A percentile compares a stretch with the other conserved stretches of the same genome.
phyloP scores from a whole-genome alignment of 1,284 basidiomycete genomes.

The Trichosporon sp. region DNA sequence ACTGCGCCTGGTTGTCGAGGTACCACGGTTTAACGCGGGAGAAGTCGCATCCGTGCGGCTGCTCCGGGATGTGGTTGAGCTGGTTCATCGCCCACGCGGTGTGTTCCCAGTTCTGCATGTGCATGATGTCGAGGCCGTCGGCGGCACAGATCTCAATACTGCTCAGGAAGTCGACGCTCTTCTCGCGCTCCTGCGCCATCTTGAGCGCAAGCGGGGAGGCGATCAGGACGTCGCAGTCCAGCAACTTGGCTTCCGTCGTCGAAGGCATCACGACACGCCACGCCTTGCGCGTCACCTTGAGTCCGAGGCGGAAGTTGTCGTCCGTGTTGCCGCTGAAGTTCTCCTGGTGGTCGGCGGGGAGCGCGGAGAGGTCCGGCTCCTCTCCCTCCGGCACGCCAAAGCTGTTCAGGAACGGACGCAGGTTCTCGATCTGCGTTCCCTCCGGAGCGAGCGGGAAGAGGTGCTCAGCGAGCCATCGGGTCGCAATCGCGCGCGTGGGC shows the following conservation, averaged over 20 bases:
- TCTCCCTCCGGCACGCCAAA: constrained; percentile 77
- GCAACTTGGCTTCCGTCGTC: constrained; percentile 53
- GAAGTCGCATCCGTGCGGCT: constrained; percentile 92
- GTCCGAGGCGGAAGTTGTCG: constrained; percentile 88
- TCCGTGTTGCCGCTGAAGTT: constrained; percentile 97
- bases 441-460: constrained; percentile 68
- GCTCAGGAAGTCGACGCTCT: constrained; percentile 85
- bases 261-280: constrained; percentile 74
- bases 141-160: constrained; percentile 92
- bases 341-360: constrained; percentile 86
- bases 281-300: constrained; percentile 92
- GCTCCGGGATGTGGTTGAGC: constrained; percentile 85
- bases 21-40: constrained; percentile 98
- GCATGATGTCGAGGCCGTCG: constrained; percentile 89
- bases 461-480: constrained; percentile 71
- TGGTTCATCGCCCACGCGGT: constrained; percentile 78
- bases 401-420: constrained; percentile 75
- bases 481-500: constrained; percentile 87
- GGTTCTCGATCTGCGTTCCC: constrained; percentile 78
- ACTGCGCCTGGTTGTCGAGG: constrained; percentile 79
- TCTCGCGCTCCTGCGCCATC: constrained; percentile 91
- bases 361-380: constrained; percentile 67
- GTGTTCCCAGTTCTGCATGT: constrained; percentile 98
- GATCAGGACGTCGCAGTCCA: constrained; percentile 82
- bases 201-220: constrained; percentile 91